Evolutionary conservation across 805 yeast species (phyloP).

Genomic region (Vanderwaltozyma yarrowii): DNA sequence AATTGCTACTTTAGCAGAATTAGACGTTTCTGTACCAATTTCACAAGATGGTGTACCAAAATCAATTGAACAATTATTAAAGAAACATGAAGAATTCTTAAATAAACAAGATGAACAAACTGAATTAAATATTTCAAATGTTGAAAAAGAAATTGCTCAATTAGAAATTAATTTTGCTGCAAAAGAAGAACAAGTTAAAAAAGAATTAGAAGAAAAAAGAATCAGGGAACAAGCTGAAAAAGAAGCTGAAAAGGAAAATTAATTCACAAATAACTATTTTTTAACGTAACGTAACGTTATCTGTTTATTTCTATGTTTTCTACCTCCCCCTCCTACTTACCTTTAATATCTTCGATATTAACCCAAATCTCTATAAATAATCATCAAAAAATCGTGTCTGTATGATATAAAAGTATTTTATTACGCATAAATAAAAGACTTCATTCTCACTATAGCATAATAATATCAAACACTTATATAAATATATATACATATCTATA

Average conservation of each 20-base stretch:
- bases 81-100: slow-evolving; percentile 58
- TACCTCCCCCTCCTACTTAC: too few relatives aligned
- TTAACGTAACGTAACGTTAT: too few relatives aligned
- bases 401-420: too few relatives aligned
- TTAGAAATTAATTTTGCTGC: slow-evolving; percentile 44
- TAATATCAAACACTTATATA: too few relatives aligned
- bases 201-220: slow-evolving; percentile 26
- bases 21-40: slow-evolving; percentile 71
- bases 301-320: too few relatives aligned
- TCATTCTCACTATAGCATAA: too few relatives aligned
- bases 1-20: slow-evolving; percentile 64
- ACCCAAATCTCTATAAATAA: too few relatives aligned
- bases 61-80: slow-evolving; percentile 57
- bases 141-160: slow-evolving; percentile 66
- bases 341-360: too few relatives aligned
- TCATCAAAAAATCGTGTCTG: too few relatives aligned
- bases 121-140: slow-evolving; percentile 60
- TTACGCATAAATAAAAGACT: too few relatives aligned
- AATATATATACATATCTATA: too few relatives aligned
- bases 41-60: slow-evolving; percentile 58
- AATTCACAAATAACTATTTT: too few relatives aligned
- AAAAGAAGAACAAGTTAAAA: slow-evolving; percentile 33
- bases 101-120: slow-evolving; percentile 75
- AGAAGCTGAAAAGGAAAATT: not conserved
- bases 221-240: slow-evolving; percentile 20